Conservation (phyloP, 176 grass and related monocot genomes). For the Pontederia paniculata region DNA sequence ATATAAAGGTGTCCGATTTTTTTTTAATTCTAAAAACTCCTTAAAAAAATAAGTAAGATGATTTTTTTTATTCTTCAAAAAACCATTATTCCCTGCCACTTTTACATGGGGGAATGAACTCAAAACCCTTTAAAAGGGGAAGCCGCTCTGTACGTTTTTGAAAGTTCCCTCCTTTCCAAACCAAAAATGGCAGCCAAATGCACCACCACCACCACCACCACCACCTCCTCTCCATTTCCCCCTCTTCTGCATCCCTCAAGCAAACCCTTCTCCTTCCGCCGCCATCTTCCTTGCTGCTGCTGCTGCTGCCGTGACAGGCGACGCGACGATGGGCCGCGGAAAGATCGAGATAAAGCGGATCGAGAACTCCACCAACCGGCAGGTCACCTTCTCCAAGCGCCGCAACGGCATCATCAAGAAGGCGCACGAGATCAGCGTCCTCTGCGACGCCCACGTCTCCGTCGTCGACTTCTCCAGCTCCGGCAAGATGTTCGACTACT, state of each 20-base stretch:
- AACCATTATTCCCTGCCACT: too few relatives aligned
- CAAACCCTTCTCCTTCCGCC: background rate
- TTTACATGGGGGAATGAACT: too few relatives aligned
- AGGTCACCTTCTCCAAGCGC: constrained; percentile 89
- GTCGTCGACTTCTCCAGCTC: constrained; percentile 85
- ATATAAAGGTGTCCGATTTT: too few relatives aligned
- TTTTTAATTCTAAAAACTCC: too few relatives aligned
- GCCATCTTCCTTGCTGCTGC: background rate
- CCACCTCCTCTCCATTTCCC: background rate
- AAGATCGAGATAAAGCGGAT: constrained; percentile 99
- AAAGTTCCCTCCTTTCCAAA: background rate
- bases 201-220: too few relatives aligned
- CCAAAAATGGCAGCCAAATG: constrained; percentile 3
- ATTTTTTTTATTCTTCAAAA: too few relatives aligned
- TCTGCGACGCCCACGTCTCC: constrained; percentile 76
- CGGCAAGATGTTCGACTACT: constrained; percentile 91
- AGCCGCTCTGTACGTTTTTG: background rate
- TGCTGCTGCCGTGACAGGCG: background rate
- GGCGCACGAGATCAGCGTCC: constrained; percentile 84
- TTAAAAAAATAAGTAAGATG: too few relatives aligned
- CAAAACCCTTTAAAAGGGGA: background rate
- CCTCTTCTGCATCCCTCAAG: background rate
- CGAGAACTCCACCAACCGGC: constrained; percentile 87
- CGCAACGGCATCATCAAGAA: constrained; percentile 93
- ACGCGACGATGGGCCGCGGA: constrained; percentile 55